Percentiles rank a stretch among this genome's conserved stretches.
Conservation (phyloP, 2,329 filamentous ascomycete species). For the Hirsutella thompsonii region DNA sequence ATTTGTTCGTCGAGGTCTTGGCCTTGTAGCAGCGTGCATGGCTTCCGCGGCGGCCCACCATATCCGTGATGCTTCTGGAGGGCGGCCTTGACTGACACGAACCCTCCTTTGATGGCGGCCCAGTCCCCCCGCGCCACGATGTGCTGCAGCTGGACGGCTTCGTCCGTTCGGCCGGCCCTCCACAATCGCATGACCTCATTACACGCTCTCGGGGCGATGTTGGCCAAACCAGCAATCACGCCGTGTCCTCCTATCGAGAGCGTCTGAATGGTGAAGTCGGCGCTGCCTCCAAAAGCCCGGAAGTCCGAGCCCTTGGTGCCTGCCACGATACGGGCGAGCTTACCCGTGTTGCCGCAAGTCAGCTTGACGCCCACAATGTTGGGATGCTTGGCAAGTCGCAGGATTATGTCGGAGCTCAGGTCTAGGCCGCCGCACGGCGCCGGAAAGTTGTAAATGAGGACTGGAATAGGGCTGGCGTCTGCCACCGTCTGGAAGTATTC, state of each 20-base stretch:
- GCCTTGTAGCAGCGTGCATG: slow-evolving; percentile 20
- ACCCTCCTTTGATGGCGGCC: slow-evolving; percentile 55
- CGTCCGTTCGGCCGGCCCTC: slow-evolving; percentile 38
- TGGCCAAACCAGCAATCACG: slow-evolving; percentile 59
- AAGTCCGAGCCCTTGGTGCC: slow-evolving; percentile 32
- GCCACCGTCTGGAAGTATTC: slow-evolving; percentile 51
- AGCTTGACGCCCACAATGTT: slow-evolving; percentile 54
- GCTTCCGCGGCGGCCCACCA: slow-evolving; percentile 45
- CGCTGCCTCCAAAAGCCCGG: slow-evolving; percentile 58
- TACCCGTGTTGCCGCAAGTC: slow-evolving; percentile 52
- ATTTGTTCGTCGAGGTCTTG: slow-evolving; percentile 10
- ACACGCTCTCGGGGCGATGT: slow-evolving; percentile 55
- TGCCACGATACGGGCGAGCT: slow-evolving; percentile 35
- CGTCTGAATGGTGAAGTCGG: slow-evolving; percentile 62
- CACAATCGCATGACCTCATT: slow-evolving; percentile 48
- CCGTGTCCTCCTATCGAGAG: slow-evolving; percentile 58
- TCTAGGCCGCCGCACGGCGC: slow-evolving; percentile 43
- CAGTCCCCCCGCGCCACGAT: slow-evolving; percentile 55
- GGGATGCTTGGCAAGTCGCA: slow-evolving; percentile 33
- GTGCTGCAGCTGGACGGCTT: slow-evolving; percentile 51
- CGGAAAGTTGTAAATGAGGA: slow-evolving; percentile 54
- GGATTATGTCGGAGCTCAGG: slow-evolving; percentile 42
- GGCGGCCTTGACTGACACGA: slow-evolving; percentile 56
- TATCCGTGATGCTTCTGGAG: slow-evolving; percentile 51
- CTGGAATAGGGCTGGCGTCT: slow-evolving; percentile 40